Percentiles rank a stretch among this genome's conserved stretches.
Conservation (phyloP, 73 alveolate genomes). For the Paramecium tetraurelia region DNA sequence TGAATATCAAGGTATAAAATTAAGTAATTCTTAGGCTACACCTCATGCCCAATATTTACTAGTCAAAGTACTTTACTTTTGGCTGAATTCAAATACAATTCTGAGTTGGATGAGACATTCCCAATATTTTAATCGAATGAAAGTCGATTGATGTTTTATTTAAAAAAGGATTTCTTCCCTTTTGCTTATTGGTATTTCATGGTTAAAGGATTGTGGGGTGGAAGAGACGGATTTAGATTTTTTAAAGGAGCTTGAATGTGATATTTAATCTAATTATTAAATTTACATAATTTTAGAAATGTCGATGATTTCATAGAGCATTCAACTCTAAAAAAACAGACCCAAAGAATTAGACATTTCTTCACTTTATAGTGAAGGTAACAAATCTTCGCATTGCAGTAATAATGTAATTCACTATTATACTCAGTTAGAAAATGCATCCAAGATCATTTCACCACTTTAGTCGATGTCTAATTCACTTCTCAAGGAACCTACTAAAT, state of each 20-base stretch:
- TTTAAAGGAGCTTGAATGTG: constrained; percentile 17
- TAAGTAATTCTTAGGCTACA: constrained; percentile 73
- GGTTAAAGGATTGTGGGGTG: constrained; percentile 81
- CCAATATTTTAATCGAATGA: constrained; percentile 67
- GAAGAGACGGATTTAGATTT: constrained; percentile 63
- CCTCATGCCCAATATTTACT: constrained; percentile 81
- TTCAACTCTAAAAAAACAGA: neutral
- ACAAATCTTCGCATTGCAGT: neutral
- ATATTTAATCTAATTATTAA: neutral
- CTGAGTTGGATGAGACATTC: constrained; percentile 77
- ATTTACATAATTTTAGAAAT: neutral
- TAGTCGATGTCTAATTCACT: neutral
- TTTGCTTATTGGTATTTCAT: constrained; percentile 74
- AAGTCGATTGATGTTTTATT: constrained; percentile 60
- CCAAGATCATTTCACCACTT: neutral
- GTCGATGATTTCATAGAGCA: neutral
- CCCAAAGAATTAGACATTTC: neutral
- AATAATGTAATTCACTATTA: neutral
- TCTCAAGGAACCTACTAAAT: neutral
- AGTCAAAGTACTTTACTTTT: constrained; percentile 78
- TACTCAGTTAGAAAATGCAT: neutral
- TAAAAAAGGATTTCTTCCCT: constrained; percentile 82
- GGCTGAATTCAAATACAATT: constrained; percentile 79
- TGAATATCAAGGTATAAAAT: neutral
- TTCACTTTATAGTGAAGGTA: neutral